Evolutionary conservation across 768 basidiomycete species (phyloP), one percentile per base, ranked within the genome.

Genomic region (Lactarius trivialis): DNA sequence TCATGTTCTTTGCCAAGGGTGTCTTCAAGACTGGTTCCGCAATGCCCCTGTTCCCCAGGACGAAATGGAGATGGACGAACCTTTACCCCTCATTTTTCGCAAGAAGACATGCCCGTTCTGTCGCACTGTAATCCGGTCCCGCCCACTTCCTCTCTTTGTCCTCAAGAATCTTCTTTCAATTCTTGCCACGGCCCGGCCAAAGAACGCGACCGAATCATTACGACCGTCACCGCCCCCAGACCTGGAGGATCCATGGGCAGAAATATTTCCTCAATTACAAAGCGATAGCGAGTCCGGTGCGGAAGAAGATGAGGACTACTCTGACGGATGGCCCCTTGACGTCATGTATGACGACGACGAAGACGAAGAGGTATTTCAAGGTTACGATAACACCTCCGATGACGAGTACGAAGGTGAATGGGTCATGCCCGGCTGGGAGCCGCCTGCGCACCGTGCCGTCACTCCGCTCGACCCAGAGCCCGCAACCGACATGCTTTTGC

Each of bases 11-110:
- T 91, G 89, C 60, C 78, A 86, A 30, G 67, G 69, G 3, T 91
- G 89, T 67, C 80, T 91, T 9, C 85, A 88, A 71, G 83, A 85
- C 67, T 91, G 89, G 89, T 91, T 91, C 74, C 81, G 82, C 61
- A 80, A 82, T 56, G 86, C 87, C 3, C 87, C 88, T 3, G 73
- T 76, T 0, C 63, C 69, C 19, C 78, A 78, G 30, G 76, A 77
- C 39, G 79, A 79, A 19, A 81, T 80, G 76, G 61, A 72, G 56
- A 73, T 78, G 50, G 76, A 77, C 48, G 73, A 74, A 48, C 72
- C 76, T 9, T 69, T 73, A 28, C 81, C 82, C 65, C 72, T 86
- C 30, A 70, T 88, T 32, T 76, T 76, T 62, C 82, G 88, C 28
- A 76, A 79, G 26, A 91, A 91, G 71, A 82, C 84, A 1, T 91